Evolutionary conservation across 1,284 basidiomycete species (phyloP), one percentile per base, ranked within the genome.

Genomic region (Veloboletus limbatus): DNA sequence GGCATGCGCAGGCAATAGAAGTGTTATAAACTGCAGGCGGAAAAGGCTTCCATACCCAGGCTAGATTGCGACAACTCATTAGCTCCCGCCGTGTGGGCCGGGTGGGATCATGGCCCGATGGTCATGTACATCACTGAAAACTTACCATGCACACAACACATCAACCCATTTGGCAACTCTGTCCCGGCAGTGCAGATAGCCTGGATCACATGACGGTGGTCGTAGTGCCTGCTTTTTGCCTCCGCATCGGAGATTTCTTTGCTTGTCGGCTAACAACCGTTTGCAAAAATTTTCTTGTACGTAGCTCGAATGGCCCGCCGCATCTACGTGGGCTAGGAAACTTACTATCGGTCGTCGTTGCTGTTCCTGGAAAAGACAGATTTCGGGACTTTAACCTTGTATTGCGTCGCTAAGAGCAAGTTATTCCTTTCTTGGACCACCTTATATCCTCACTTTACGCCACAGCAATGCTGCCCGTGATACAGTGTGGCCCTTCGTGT

Each of bases 1-100:
- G 53, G 60, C 55, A 66, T 49, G 49, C 47, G 60, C 49, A 58
- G 39, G 55, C 64, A 59, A 62, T 65, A 62, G 62, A 62, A 66
- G 60, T 43, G 2, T 46, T 45, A 49, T 55, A 50, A 43, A 4
- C 44, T 47, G 44, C 51, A 54, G 40, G 30, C 22, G 35, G 48
- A 54, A 47, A 63, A 56, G 46, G 39, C 51, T 65, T 66, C 62
- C 56, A 62, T 55, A 49, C 53, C 30, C 41, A 58, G 54, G 43
- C 39, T 39, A 48, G 41, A 38, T 42, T 22, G 10, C 38, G 54
- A 44, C 51, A 54, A 40, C 27, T 17, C 35, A 45, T 36, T 52
- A 43, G 51, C 21, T 55, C 54, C 59, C 57, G 48, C 59, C 57
- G 48, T 47, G 40, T 48, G 43, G 43, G 17, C 49, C 58, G 51